phyloP scores from a whole-genome alignment of 2,329 filamentous ascomycete genomes.

The Exophiala xenobiotica region DNA sequence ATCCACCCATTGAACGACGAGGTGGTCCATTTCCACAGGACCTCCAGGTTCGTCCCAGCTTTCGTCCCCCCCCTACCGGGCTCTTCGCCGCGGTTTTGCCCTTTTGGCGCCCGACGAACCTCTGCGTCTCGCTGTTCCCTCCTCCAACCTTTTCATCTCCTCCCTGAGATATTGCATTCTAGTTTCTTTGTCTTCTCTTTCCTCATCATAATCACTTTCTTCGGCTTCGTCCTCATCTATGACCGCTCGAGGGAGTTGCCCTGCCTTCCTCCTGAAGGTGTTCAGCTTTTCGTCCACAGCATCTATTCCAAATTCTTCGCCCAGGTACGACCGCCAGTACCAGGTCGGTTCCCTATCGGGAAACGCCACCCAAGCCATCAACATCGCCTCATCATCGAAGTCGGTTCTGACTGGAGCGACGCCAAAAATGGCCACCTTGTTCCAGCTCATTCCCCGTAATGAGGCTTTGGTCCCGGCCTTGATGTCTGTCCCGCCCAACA shows the following conservation, averaged over 20 bases:
- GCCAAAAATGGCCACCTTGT: conserved; percentile 1
- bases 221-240: conserved; percentile 3
- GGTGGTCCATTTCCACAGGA: not conserved
- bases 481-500: conserved; percentile 5
- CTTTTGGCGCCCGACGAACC: conserved; percentile 7
- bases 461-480: conserved; percentile 3
- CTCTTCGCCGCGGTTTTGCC: conserved; percentile 2
- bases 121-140: conserved; percentile 3
- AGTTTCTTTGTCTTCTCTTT: conserved; percentile 6
- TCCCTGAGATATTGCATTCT: conserved; percentile 7
- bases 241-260: conserved; percentile 3
- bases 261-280: conserved; percentile 5
- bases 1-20: conserved; percentile 3
- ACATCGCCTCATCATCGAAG: conserved; percentile 9
- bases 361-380: conserved; percentile 7
- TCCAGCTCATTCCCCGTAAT: conserved; percentile 11
- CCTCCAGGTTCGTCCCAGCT: not conserved
- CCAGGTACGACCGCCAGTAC: conserved; percentile 10
- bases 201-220: conserved; percentile 9
- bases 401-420: conserved; percentile 12
- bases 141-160: conserved; percentile 6
- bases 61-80: not conserved
- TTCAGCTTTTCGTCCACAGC: conserved; percentile 6
- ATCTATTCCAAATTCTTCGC: conserved; percentile 7
- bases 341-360: conserved; percentile 1